A percentile compares a stretch with the other conserved stretches of the same genome.
Evolutionary conservation across 2,329 filamentous ascomycete genomes (phyloP).

Genomic region (Cordyceps militaris): DNA sequence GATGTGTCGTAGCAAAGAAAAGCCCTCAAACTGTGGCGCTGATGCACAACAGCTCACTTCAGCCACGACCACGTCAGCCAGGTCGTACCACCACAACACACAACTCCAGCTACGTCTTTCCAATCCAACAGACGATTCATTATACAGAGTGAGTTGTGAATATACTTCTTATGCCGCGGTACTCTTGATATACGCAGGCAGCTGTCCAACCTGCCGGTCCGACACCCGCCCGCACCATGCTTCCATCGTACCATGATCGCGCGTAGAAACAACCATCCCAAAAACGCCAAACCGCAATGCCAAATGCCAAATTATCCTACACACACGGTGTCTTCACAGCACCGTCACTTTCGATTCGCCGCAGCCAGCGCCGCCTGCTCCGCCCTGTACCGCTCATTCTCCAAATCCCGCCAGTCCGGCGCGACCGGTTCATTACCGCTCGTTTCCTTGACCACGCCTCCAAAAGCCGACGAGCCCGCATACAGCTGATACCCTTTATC

Average conservation of each 20-base stretch:
- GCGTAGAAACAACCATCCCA: neutral
- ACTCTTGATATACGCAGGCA: neutral
- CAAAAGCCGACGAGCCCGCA: slow-evolving; percentile 66
- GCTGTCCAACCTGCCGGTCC: neutral
- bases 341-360: slow-evolving; percentile 4
- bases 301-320: neutral
- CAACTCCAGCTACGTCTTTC: too few relatives aligned
- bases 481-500: slow-evolving; percentile 65
- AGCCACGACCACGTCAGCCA: too few relatives aligned
- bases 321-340: neutral
- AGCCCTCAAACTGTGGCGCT: too few relatives aligned
- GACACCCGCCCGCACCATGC: neutral
- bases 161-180: too few relatives aligned
- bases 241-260: neutral
- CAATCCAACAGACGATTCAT: too few relatives aligned
- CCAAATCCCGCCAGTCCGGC: slow-evolving; percentile 56
- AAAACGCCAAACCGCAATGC: slow-evolving; percentile 8
- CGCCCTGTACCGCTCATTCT: slow-evolving; percentile 52
- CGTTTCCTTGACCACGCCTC: slow-evolving; percentile 55
- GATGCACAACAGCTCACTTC: too few relatives aligned
- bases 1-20: too few relatives aligned
- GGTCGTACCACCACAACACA: too few relatives aligned
- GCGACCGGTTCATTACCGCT: slow-evolving; percentile 59
- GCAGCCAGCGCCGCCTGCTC: slow-evolving; percentile 25
- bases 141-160: too few relatives aligned